phyloP scores from a whole-genome alignment of 768 basidiomycete genomes.

The Suillus subalutaceus region DNA sequence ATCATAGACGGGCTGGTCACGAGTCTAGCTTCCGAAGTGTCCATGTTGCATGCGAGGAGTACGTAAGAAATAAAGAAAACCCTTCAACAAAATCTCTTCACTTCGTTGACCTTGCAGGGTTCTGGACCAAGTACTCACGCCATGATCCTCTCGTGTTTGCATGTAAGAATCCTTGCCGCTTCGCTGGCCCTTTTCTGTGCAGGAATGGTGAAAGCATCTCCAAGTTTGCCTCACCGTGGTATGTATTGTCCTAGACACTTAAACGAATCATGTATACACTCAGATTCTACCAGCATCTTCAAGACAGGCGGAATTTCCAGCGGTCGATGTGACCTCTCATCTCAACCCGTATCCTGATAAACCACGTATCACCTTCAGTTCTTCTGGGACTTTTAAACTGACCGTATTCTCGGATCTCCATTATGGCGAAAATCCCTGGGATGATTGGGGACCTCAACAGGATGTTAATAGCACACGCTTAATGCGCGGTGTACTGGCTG shows the following conservation, averaged over 20 bases:
- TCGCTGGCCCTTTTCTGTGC: neutral
- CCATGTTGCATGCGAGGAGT: no score
- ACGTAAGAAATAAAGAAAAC: no score
- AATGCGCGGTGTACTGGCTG: constrained; percentile 55
- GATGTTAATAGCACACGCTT: constrained; percentile 63
- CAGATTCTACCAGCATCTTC: neutral
- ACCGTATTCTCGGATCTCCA: constrained; percentile 78
- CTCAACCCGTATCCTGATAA: constrained; percentile 48
- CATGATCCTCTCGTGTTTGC: neutral
- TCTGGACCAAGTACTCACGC: neutral
- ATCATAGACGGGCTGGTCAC: no score
- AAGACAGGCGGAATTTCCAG: neutral
- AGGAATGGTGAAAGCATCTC: neutral
- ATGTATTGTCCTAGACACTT: neutral
- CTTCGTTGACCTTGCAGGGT: no score
- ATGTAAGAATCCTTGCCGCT: neutral
- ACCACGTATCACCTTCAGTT: constrained; percentile 55
- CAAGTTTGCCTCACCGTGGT: neutral
- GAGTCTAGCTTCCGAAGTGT: no score
- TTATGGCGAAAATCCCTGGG: constrained; percentile 77
- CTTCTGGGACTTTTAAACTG: constrained; percentile 68
- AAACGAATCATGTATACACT: neutral
- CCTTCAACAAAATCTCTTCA: no score
- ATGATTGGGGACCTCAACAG: constrained; percentile 66
- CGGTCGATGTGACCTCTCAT: neutral